Percentiles rank a stretch among this genome's conserved stretches.
These are phyloP conservation scores for Dillenia turbinata DNA, from an alignment of 164 flowering plant species.

Conservation along the genomic window DNA sequence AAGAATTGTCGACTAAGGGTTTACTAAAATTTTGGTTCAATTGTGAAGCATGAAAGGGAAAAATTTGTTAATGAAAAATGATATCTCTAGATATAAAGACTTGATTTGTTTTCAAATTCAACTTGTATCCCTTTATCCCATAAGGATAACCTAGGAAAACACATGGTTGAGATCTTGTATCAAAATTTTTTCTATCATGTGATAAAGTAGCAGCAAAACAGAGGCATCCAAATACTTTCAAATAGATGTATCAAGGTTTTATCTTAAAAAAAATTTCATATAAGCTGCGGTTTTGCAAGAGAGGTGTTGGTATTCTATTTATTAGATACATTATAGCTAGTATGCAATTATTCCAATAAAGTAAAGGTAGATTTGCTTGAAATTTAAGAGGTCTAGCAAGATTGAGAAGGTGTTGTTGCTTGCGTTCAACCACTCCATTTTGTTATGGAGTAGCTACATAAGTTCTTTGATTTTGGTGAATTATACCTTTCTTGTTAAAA, in stretches of 20 bases:
- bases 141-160: neutral
- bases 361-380: neutral
- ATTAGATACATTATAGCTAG: conserved; percentile 6
- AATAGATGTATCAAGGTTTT: neutral
- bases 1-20: no score
- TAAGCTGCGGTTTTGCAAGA: neutral
- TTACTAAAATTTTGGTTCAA: no score
- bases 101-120: neutral
- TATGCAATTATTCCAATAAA: conserved; percentile 7
- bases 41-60: no score
- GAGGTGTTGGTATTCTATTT: neutral
- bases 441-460: conserved; percentile 3
- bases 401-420: conserved; percentile 3
- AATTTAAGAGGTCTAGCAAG: conserved; percentile 1
- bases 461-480: conserved; percentile 1
- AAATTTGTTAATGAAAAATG: no score
- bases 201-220: neutral
- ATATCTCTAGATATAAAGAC: no score
- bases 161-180: neutral
- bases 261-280: neutral
- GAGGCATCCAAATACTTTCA: conserved; percentile 6
- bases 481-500: no score
- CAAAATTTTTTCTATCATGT: neutral
- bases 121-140: neutral
- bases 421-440: conserved; percentile 8